Evolutionary conservation across 371 early-diverging fungal genomes (phyloP).

Genomic region (Mucor mucedo): DNA sequence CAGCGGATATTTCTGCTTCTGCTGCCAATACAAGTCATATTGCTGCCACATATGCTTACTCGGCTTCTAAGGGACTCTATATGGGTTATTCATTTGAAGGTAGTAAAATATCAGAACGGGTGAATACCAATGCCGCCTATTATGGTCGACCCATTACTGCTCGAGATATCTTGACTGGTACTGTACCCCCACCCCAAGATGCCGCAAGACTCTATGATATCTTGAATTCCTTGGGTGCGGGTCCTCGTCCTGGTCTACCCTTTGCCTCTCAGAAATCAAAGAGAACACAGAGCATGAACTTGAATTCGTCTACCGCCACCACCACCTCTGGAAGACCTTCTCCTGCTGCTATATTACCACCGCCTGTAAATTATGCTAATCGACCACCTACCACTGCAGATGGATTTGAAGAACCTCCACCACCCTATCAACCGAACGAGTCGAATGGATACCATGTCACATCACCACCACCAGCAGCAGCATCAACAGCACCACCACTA

Average conservation of each 20-base stretch:
- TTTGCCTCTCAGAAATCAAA: constrained; percentile 22
- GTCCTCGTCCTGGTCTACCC: constrained; percentile 21
- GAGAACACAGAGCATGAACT: background rate
- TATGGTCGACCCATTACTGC: constrained; percentile 45
- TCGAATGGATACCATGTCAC: too few relatives aligned
- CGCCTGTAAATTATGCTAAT: constrained; percentile 3
- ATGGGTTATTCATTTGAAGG: constrained; percentile 49
- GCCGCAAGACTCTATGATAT: constrained; percentile 39
- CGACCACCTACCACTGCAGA: background rate
- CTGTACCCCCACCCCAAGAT: constrained; percentile 27
- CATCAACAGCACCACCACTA: background rate
- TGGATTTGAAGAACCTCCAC: constrained; percentile 23
- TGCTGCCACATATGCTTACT: constrained; percentile 50
- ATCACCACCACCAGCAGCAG: too few relatives aligned
- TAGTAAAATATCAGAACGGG: constrained; percentile 43
- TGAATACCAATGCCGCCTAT: constrained; percentile 42
- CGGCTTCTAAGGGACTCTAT: constrained; percentile 44
- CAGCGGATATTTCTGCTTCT: constrained; percentile 39
- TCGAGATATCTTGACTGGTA: constrained; percentile 38
- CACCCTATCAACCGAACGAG: constrained; percentile 14
- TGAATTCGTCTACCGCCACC: background rate
- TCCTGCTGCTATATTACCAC: background rate
- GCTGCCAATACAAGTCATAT: constrained; percentile 33
- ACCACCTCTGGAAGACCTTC: background rate
- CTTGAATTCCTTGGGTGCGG: constrained; percentile 37